Conservation (phyloP, 148 eudicot genomes). For the Arctostaphylos glauca region DNA sequence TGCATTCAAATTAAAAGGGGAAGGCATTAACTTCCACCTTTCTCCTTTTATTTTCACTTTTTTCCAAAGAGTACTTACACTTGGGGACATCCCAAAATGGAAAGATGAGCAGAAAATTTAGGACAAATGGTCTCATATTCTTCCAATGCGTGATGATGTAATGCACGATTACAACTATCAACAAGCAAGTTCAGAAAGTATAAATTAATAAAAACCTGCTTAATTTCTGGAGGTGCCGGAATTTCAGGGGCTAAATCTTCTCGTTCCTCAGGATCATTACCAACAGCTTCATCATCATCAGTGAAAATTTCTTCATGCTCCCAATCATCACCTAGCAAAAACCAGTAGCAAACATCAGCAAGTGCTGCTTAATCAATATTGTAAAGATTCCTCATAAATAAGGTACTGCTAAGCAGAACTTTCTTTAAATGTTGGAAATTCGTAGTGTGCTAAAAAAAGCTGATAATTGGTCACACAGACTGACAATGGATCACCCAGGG, state of each 20-base stretch:
- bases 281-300: conserved; percentile 95
- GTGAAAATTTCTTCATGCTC: conserved; percentile 98
- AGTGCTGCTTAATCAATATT: neutral
- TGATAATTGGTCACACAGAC: neutral
- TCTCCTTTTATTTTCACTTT: neutral
- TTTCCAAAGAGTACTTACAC: neutral
- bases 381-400: neutral
- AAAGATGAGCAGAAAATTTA: neutral
- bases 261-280: conserved; percentile 89
- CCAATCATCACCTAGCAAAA: conserved; percentile 90
- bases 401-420: conserved; percentile 3
- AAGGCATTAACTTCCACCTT: too few relatives aligned
- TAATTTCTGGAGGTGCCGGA: conserved; percentile 98
- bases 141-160: neutral
- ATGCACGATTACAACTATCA: neutral
- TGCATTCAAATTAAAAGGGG: neutral
- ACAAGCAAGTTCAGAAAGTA: neutral
- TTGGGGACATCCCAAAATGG: neutral
- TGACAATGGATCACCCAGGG: too few relatives aligned
- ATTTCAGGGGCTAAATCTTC: conserved; percentile 97
- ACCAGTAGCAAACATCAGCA: neutral
- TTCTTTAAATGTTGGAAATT: neutral
- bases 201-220: conserved; percentile 51
- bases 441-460: neutral
- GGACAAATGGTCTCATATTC: neutral